Evolutionary conservation across 2,329 filamentous ascomycete species (phyloP).

Genomic region (Alternaria triticina): DNA sequence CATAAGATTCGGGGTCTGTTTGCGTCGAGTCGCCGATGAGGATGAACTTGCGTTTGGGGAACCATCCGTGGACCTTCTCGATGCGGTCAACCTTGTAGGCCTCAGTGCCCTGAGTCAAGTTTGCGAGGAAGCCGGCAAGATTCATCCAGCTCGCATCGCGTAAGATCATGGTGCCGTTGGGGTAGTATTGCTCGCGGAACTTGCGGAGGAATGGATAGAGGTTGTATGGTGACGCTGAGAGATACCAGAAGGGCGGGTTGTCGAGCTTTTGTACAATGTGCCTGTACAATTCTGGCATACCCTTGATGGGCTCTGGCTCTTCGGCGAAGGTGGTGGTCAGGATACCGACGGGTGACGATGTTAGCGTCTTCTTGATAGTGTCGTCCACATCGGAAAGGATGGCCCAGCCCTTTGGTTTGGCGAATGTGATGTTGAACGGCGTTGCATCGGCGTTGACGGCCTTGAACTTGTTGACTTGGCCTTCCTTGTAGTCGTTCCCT

Average conservation of each 20-base stretch:
- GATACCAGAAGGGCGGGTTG: constrained; percentile 84
- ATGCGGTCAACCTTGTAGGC: constrained; percentile 86
- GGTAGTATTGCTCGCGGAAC: constrained; percentile 76
- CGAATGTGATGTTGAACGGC: constrained; percentile 74
- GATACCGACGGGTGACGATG: constrained; percentile 79
- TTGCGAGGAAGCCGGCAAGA: constrained; percentile 77
- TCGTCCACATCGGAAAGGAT: constrained; percentile 92
- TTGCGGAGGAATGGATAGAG: constrained; percentile 83
- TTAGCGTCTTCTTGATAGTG: constrained; percentile 91
- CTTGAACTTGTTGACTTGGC: constrained; percentile 37
- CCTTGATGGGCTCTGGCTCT: constrained; percentile 70
- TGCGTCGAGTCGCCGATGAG: constrained; percentile 92
- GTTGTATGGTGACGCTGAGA: constrained; percentile 93
- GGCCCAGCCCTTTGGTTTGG: constrained; percentile 79
- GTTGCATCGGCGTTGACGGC: constrained; percentile 49
- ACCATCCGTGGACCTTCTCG: constrained; percentile 76
- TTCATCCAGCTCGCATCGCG: constrained; percentile 88
- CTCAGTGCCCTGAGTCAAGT: constrained; percentile 79
- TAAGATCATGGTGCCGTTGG: constrained; percentile 79
- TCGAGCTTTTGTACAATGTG: constrained; percentile 64
- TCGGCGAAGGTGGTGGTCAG: constrained; percentile 84
- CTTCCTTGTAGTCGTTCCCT: constrained; percentile 51
- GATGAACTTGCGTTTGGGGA: constrained; percentile 80
- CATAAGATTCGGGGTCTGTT: constrained; percentile 88
- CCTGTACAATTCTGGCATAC: constrained; percentile 85